Evolutionary conservation across 495 filamentous ascomycete genomes (phyloP).

Genomic region (Penicillium argentinense): DNA sequence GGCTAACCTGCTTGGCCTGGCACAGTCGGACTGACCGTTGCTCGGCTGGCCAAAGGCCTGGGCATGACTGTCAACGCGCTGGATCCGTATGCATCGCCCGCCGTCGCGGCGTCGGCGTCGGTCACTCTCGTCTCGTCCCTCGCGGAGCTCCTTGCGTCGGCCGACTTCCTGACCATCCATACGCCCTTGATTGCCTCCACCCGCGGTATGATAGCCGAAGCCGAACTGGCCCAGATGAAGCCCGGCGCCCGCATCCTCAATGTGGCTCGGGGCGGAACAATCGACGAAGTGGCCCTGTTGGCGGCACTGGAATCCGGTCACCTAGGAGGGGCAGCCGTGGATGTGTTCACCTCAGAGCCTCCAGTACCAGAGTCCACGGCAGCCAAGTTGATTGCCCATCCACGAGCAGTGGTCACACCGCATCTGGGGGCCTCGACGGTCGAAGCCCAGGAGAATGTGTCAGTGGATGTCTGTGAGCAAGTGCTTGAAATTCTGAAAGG

Average conservation of each 20-base stretch:
- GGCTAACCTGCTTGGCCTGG: neutral
- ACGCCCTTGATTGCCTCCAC: conserved; percentile 73
- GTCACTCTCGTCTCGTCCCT: conserved; percentile 56
- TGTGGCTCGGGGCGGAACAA: conserved; percentile 71
- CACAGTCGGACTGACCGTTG: conserved; percentile 68
- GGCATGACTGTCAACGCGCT: conserved; percentile 66
- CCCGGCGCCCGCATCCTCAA: conserved; percentile 63
- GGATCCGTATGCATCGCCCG: conserved; percentile 66
- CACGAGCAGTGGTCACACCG: conserved; percentile 65
- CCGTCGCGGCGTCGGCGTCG: conserved; percentile 56
- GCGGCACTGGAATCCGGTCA: conserved; percentile 63
- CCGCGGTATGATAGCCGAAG: conserved; percentile 59
- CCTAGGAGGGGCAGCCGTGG: conserved; percentile 70
- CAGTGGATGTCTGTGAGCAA: conserved; percentile 71
- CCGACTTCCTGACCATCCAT: conserved; percentile 74
- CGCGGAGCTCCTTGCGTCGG: conserved; percentile 54
- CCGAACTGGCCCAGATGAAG: conserved; percentile 68
- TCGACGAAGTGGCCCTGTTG: conserved; percentile 69
- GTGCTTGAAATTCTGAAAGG: conserved; percentile 66
- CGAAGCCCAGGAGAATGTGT: conserved; percentile 78
- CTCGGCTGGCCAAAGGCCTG: conserved; percentile 64
- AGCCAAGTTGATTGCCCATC: conserved; percentile 56
- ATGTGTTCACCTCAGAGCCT: conserved; percentile 74
- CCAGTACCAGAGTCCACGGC: conserved; percentile 50
- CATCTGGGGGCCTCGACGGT: conserved; percentile 72